Conservation (phyloP, 140 eudicot genomes). For the Flaveria floridana region DNA sequence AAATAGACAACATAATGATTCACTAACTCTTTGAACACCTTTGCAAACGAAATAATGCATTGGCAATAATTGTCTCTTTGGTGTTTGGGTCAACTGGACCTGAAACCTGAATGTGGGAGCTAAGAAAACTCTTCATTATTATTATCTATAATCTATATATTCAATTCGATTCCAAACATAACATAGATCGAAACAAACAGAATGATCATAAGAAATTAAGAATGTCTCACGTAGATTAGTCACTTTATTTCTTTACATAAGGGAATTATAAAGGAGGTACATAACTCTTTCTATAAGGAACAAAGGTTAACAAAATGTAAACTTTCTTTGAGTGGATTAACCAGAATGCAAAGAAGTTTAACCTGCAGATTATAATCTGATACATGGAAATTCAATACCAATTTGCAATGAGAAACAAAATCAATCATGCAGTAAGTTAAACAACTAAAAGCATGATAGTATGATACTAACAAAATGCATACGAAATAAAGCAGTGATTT, state of each 20-base stretch:
- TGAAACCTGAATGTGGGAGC: slow-evolving; percentile 48
- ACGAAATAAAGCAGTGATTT: neutral
- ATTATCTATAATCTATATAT: neutral
- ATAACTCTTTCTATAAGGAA: neutral
- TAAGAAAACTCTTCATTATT: slow-evolving; percentile 34
- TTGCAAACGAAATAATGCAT: slow-evolving; percentile 82
- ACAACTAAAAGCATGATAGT: neutral
- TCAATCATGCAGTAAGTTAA: neutral
- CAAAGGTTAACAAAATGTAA: neutral
- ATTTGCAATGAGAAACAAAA: too few species aligned
- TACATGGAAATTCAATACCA: neutral
- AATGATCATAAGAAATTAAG: too few species aligned
- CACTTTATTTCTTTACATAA: too few species aligned
- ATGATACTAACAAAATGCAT: neutral
- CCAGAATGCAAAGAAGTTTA: neutral
- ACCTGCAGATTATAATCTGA: neutral
- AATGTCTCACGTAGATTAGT: too few species aligned
- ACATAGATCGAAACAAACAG: too few species aligned
- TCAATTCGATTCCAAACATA: neutral
- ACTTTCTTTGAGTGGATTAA: neutral
- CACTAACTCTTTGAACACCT: slow-evolving; percentile 41
- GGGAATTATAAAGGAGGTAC: too few species aligned
- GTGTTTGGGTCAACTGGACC: slow-evolving; percentile 68
- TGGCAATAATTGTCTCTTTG: slow-evolving; percentile 52
- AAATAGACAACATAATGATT: neutral